These are phyloP conservation scores for Pestalotiopsis sp. DNA, from an alignment of 2,329 filamentous ascomycete species.

Conservation along the genomic window DNA sequence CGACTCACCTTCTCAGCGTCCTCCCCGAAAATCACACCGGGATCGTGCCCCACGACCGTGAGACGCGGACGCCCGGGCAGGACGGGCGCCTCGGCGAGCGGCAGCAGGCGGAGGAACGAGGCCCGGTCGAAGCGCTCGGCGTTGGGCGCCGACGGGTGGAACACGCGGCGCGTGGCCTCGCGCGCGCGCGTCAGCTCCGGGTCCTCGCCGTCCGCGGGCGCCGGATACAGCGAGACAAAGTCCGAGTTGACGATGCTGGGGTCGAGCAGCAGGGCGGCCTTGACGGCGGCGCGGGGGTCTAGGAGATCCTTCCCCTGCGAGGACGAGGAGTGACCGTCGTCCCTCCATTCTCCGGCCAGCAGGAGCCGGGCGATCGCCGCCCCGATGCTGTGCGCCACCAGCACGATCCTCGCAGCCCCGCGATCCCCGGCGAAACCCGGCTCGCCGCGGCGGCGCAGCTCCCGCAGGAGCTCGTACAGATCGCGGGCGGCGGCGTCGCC, in stretches of 20 bases:
- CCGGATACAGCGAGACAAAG: slow-evolving; percentile 9
- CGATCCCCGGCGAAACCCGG: not conserved
- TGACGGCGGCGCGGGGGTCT: not conserved
- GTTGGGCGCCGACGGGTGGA: slow-evolving; percentile 3
- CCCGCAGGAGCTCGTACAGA: not conserved
- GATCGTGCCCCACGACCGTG: slow-evolving; percentile 7
- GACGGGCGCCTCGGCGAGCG: not conserved
- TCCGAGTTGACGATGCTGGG: slow-evolving; percentile 10
- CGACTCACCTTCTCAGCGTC: slow-evolving; percentile 3
- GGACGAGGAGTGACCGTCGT: not conserved
- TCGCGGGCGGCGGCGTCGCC: slow-evolving; percentile 5
- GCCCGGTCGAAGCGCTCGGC: slow-evolving; percentile 4
- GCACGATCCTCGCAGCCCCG: not conserved
- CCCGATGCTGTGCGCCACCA: slow-evolving; percentile 9
- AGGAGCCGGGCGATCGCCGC: not conserved
- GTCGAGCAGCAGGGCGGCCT: not conserved
- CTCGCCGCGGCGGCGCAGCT: not conserved
- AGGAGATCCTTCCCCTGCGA: not conserved
- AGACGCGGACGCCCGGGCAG: not conserved
- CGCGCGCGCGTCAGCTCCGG: slow-evolving; percentile 3
- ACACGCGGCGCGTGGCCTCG: slow-evolving; percentile 6
- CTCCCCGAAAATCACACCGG: not conserved
- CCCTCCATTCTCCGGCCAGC: not conserved
- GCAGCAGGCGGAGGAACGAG: not conserved
- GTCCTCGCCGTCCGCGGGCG: not conserved